phyloP scores from a whole-genome alignment of 163 green algal genomes.

The Scenedesmus sp. region DNA sequence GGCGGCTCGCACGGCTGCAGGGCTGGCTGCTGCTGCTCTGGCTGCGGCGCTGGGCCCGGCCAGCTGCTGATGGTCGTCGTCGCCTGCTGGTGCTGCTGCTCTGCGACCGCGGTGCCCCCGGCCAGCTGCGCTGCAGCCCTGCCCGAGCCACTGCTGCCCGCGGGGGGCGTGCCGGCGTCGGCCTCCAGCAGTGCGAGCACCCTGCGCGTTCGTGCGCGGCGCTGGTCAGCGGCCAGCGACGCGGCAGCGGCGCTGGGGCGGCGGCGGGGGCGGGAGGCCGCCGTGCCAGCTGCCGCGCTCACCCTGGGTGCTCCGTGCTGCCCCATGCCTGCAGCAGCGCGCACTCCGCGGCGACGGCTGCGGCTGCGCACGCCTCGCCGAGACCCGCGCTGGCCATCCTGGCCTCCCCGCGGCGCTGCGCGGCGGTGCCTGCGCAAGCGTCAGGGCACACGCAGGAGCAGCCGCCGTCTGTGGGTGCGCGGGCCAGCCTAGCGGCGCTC shows the following conservation, averaged over 20 bases:
- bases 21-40: constrained; percentile 12
- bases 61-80: too few species aligned
- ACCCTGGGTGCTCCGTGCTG: constrained; percentile 23
- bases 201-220: background rate
- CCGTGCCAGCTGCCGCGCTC: background rate
- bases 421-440: background rate
- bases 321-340: constrained; percentile 13
- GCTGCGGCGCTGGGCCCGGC: too few species aligned
- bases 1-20: background rate
- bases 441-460: background rate
- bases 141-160: constrained; percentile 5
- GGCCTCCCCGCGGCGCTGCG: background rate
- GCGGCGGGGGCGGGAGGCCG: background rate
- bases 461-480: too few species aligned
- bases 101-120: background rate
- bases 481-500: too few species aligned
- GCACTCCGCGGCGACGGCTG: background rate
- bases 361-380: too few species aligned
- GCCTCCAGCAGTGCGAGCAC: background rate
- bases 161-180: too few species aligned
- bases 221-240: background rate
- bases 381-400: background rate
- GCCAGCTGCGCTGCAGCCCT: background rate
- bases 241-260: background rate
- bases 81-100: constrained; percentile 13